A percentile compares a stretch with the other conserved stretches of the same genome.
These are phyloP conservation scores for Nigrospora oryzae DNA, from an alignment of 2,329 filamentous ascomycete genomes.

Conservation along the genomic window DNA sequence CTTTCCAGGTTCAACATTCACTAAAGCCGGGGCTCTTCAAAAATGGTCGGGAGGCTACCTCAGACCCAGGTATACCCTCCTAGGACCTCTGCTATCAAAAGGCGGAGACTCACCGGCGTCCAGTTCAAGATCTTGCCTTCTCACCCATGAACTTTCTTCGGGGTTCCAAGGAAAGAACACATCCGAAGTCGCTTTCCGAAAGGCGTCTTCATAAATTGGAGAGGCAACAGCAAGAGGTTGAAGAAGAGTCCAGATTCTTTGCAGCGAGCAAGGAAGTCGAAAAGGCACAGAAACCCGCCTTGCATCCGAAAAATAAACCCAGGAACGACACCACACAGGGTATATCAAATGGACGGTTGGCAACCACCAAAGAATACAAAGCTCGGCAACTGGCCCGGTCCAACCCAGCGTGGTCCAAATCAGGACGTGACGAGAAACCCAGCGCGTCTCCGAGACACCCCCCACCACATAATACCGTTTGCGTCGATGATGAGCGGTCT, in stretches of 20 bases:
- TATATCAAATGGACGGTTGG: background rate
- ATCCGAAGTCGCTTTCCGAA: slow-evolving; percentile 13
- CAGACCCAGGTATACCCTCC: slow-evolving; percentile 24
- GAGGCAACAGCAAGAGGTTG: slow-evolving; percentile 22
- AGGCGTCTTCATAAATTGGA: slow-evolving; percentile 12
- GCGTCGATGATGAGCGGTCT: background rate
- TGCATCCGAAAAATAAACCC: background rate
- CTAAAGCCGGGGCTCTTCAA: slow-evolving; percentile 33
- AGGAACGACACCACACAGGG: background rate
- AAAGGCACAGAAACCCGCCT: background rate
- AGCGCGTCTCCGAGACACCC: background rate
- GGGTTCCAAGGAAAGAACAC: slow-evolving; percentile 9
- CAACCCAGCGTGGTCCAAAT: background rate
- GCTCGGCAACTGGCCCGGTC: background rate
- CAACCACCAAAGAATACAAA: too few species aligned
- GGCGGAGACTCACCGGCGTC: background rate
- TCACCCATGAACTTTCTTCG: slow-evolving; percentile 40
- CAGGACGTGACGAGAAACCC: background rate
- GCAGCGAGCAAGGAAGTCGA: slow-evolving; percentile 7
- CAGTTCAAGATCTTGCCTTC: slow-evolving; percentile 45
- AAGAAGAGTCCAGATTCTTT: slow-evolving; percentile 28
- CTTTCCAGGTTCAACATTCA: slow-evolving; percentile 14
- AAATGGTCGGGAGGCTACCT: slow-evolving; percentile 28
- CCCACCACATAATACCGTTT: background rate
- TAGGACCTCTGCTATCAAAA: background rate